Evolutionary conservation across 768 basidiomycete genomes (phyloP).

Genomic region (Termitomyces sp.): DNA sequence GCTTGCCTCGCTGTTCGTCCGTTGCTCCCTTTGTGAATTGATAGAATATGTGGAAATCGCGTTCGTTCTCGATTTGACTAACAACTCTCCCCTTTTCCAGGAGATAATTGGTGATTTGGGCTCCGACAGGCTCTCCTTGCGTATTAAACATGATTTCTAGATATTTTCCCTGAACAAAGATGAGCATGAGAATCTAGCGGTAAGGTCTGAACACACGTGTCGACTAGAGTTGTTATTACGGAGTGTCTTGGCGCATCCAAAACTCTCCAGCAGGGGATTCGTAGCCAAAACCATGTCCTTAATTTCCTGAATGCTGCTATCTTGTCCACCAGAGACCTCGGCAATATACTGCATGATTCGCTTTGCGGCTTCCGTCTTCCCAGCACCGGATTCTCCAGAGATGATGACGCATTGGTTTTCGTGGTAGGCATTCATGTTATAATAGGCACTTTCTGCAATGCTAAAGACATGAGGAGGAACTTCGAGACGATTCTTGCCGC

Average conservation of each 20-base stretch:
- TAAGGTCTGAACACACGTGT: constrained; percentile 59
- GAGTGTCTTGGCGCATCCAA: constrained; percentile 98
- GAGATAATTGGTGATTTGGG: constrained; percentile 97
- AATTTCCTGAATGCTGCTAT: constrained; percentile 92
- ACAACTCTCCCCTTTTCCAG: constrained; percentile 96
- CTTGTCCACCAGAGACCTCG: constrained; percentile 85
- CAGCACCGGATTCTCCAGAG: constrained; percentile 97
- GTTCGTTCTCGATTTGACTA: constrained; percentile 92
- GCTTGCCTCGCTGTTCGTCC: constrained; percentile 78
- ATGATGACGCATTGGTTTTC: constrained; percentile 99
- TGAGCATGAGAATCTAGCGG: constrained; percentile 13
- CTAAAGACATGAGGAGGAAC: constrained; percentile 97
- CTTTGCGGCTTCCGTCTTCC: constrained; percentile 99
- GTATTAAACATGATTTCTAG: constrained; percentile 98
- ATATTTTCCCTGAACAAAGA: constrained; percentile 79
- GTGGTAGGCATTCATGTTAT: constrained; percentile 98
- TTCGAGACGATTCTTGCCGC: constrained; percentile 96
- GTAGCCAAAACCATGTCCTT: constrained; percentile 99
- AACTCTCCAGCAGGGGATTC: constrained; percentile 95
- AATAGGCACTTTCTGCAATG: constrained; percentile 96
- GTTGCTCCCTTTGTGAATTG: constrained; percentile 97
- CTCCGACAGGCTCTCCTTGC: constrained; percentile 90
- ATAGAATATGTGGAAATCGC: constrained; percentile 99
- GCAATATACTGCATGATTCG: constrained; percentile 99
- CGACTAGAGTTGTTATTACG: constrained; percentile 98